Conservation (phyloP, 495 filamentous ascomycete genomes). For the Bathelium albidoporum region DNA sequence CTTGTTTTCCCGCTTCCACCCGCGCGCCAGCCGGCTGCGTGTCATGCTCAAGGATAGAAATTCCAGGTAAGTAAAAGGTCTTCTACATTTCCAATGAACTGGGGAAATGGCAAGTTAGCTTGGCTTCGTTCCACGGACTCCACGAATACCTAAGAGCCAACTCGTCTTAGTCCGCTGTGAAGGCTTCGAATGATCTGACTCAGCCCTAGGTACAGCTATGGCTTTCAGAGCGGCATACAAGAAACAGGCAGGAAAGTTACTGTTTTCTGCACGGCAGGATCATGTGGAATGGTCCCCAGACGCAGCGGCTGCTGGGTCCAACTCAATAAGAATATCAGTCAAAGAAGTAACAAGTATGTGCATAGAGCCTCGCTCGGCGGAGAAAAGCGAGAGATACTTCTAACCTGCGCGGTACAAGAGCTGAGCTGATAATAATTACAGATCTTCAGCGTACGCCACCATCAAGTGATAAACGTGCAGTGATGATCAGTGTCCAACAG, state of each 20-base stretch:
- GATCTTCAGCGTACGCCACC: conserved; percentile 2
- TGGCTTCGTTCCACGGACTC: no score
- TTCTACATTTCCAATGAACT: no score
- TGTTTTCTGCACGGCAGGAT: neutral
- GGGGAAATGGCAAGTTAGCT: no score
- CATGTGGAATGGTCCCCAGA: neutral
- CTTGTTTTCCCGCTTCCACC: neutral
- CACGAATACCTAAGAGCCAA: no score
- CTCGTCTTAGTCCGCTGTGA: no score
- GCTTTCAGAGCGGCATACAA: neutral
- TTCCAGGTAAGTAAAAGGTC: no score
- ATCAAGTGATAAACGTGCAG: neutral
- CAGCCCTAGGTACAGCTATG: neutral
- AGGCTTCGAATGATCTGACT: neutral
- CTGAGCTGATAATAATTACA: neutral
- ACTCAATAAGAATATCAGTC: neutral
- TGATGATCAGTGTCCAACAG: neutral
- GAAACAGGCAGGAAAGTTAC: neutral
- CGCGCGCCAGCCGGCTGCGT: neutral
- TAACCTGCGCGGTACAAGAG: neutral
- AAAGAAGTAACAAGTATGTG: neutral
- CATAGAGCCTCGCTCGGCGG: neutral
- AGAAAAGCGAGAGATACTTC: neutral
- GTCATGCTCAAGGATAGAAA: no score
- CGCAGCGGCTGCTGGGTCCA: neutral